These are phyloP conservation scores for Sarocladiaceae sp. DNA, from an alignment of 2,329 filamentous ascomycete genomes.

Conservation along the genomic window DNA sequence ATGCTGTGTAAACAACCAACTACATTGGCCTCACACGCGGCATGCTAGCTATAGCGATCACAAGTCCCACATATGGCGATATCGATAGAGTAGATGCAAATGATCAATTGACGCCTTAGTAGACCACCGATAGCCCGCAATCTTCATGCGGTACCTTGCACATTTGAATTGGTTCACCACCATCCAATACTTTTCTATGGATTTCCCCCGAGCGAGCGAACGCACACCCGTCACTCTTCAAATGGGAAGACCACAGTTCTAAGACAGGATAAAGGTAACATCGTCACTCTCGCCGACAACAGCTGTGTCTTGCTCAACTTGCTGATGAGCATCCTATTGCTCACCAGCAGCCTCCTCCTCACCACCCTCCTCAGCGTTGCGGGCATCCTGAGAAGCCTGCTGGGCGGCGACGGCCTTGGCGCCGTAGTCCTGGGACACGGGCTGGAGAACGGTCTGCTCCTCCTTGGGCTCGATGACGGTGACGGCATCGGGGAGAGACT, in stretches of 20 bases:
- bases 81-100: constrained; percentile 29
- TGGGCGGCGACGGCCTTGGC: constrained; percentile 71
- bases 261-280: constrained; percentile 3
- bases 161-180: constrained; percentile 12
- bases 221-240: not conserved
- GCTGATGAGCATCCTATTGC: constrained; percentile 29
- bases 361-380: constrained; percentile 48
- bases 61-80: not conserved
- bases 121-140: constrained; percentile 23
- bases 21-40: too few species aligned
- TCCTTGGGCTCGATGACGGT: constrained; percentile 99
- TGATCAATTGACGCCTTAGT: constrained; percentile 37
- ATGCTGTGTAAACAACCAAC: too few species aligned
- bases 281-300: constrained; percentile 9
- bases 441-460: constrained; percentile 91
- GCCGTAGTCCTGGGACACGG: constrained; percentile 97
- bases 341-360: constrained; percentile 38
- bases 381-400: constrained; percentile 60
- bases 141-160: constrained; percentile 8
- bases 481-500: constrained; percentile 96
- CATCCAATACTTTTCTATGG: constrained; percentile 18
- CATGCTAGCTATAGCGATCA: too few species aligned
- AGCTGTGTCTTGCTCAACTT: constrained; percentile 15
- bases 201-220: constrained; percentile 13
- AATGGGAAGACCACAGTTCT: not conserved